A percentile compares a stretch with the other conserved stretches of the same genome.
phyloP scores from a whole-genome alignment of 192 early-diverging fungal genomes.

The Coemansia sp. region DNA sequence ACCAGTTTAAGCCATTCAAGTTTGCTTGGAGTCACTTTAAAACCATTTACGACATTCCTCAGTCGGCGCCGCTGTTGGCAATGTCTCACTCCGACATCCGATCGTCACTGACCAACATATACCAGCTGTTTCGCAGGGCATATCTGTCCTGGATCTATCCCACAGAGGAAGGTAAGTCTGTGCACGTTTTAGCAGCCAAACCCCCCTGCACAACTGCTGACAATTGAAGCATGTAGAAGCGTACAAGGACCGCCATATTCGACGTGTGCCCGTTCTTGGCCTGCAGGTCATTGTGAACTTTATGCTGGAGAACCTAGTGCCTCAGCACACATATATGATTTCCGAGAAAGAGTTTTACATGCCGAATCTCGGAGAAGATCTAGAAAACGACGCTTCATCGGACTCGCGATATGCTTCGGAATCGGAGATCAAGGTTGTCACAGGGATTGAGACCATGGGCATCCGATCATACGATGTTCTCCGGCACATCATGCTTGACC shows the following conservation, averaged over 20 bases:
- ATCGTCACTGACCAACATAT: conserved; percentile 14
- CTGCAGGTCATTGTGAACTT: conserved; percentile 30
- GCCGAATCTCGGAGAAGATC: conserved; percentile 13
- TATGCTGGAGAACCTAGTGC: conserved; percentile 31
- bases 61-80: conserved; percentile 29
- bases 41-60: conserved; percentile 13
- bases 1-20: conserved; percentile 3
- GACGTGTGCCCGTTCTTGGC: conserved; percentile 30
- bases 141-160: conserved; percentile 49
- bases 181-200: not conserved
- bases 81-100: conserved; percentile 12
- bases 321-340: conserved; percentile 24
- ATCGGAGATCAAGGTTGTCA: conserved; percentile 4
- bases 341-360: conserved; percentile 20
- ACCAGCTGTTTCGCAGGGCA: conserved; percentile 24
- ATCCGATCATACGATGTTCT: conserved; percentile 27
- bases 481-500: conserved; percentile 30
- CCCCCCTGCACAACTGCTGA: not conserved
- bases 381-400: not conserved
- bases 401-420: not conserved
- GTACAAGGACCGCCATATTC: conserved; percentile 9
- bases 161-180: conserved; percentile 16
- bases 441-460: conserved; percentile 8
- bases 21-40: conserved; percentile 16
- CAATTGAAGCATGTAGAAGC: conserved; percentile 15